Evolutionary conservation across 352 stramenopile genomes (phyloP), one percentile per base, ranked within the genome.

Genomic region (Globisporangium splendens): DNA sequence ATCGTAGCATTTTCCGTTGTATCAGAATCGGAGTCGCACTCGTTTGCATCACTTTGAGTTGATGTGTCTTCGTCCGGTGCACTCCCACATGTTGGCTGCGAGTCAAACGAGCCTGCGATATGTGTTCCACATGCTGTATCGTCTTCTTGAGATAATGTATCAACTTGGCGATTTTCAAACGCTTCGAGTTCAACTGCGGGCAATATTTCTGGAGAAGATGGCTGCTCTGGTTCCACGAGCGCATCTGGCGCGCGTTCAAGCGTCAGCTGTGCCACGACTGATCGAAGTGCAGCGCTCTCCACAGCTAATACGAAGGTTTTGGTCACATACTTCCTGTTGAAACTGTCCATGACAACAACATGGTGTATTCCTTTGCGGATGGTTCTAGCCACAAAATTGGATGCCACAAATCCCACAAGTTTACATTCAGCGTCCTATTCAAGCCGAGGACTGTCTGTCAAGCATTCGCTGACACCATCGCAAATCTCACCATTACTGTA

Each of bases 291-390:
- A 5, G 15, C 39, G 41, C 31, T 35, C 28, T 59, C 15, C 5
- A 54, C 33, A 42, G 13, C 21, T 38, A 54, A 8, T 1, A 65
- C 51, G 15, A 65, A 60, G 5, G 22, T 54, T 44, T 65, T 65
- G 21, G 33, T 31, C 8, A 60, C 35, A 18, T 56, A 56, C 51
- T 60, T 65, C 12, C 51, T 7, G 18, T 60, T 31, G 39, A 54
- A 41, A n/a, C 49, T 38, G 8, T 59, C 33, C 35, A 65, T 28
- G 10, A 60, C 46, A 35, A 65, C 31, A 24, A 35, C 58, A 38
- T 65, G 59, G 28, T 59, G 59, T 28, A 65, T 17, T 20, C 59
- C 59, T 13, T 33, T 59, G 18, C 24, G 51, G 10, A 65, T 24
- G 14, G 46, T 35, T 1, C 10, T 41, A 13, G 41, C n/a, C n/a